A percentile compares a stretch with the other conserved stretches of the same genome.
These are phyloP conservation scores for Vachellia collinsii DNA, from an alignment of 306 rosid species.

Conservation along the genomic window DNA sequence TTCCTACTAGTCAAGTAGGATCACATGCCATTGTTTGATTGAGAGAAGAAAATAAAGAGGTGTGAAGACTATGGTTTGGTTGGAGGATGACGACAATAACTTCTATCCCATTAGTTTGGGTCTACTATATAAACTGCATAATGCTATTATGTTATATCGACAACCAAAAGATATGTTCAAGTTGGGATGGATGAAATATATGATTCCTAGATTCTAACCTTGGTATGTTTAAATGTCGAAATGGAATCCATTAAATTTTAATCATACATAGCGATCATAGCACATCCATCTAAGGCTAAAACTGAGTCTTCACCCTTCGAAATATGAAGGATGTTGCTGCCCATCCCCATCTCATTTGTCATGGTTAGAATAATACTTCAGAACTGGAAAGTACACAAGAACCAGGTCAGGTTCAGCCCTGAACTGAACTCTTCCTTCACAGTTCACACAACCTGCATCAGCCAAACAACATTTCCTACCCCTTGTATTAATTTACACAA, in stretches of 20 bases:
- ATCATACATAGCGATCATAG: slow-evolving; percentile 33
- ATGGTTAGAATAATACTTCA: slow-evolving; percentile 38
- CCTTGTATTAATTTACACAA: slow-evolving; percentile 54
- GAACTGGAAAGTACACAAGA: slow-evolving; percentile 37
- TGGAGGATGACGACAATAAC: too few species aligned
- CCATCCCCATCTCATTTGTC: slow-evolving; percentile 40
- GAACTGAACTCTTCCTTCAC: slow-evolving; percentile 62
- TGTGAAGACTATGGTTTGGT: background rate
- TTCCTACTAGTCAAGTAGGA: background rate
- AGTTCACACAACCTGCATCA: slow-evolving; percentile 46
- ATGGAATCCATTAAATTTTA: slow-evolving; percentile 38
- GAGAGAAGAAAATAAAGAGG: background rate
- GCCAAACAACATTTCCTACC: slow-evolving; percentile 47
- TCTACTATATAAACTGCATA: too few species aligned
- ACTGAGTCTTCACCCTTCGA: slow-evolving; percentile 36
- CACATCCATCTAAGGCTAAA: slow-evolving; percentile 34
- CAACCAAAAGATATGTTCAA: background rate
- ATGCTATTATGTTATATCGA: too few species aligned
- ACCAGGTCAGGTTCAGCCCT: slow-evolving; percentile 71
- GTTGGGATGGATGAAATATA: background rate
- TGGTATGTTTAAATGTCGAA: background rate
- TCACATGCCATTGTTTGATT: background rate
- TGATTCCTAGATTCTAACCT: background rate
- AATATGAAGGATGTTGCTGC: slow-evolving; percentile 34
- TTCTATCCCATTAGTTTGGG: too few species aligned